Base-by-base conservation (phyloP, 805 yeast genomes). In the Candida chauliodis region DNA sequence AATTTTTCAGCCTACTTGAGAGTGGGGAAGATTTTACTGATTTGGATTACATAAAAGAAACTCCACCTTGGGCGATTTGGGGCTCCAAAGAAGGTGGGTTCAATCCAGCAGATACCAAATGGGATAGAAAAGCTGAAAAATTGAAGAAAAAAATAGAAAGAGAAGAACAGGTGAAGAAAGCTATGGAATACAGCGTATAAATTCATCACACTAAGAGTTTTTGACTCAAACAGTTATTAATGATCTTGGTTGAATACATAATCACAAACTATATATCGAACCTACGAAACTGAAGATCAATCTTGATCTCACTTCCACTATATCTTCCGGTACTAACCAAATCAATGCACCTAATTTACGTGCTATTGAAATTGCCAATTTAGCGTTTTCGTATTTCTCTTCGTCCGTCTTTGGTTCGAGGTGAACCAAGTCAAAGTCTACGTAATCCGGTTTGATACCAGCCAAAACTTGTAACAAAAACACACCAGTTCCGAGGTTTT, bases 311-410 rank as follows among this genome's bases (percentile, higher is more conserved):
- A 93, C 97, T 68, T 91, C 98, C 53, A 82, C 85, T 55, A 93
- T 93, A 68, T 93, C 99, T 63, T 93, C 99, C n/a, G 99, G 99
- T n/a, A 93, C 96, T 51, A 93, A 75, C 97, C 97, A 93, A 55
- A 93, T 93, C 59, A 93, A 78, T 28, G 96, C 99, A 45, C 99
- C 99, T 51, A 93, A 70, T 65, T 93, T 93, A 76, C 99, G 84
- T 24, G 99, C 99, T 55, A 93, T 93, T 2, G 98, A 93, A 58
- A 93, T 93, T 15, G 99, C 99, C 59, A 93, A 76, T 70, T 87
- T 84, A 15, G 98, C 99, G 59, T 93, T 93, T 28, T 95, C 95
- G 57, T 88, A 88, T 56, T 75, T 78, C 48, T 91, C 96, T 44
- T 88, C 96, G 13, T 84, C 93, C 24, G 84, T 79, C 29, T 65